These are phyloP conservation scores for Elongisporangium anandrum DNA, from an alignment of 352 stramenopile genomes.

Conservation along the genomic window DNA sequence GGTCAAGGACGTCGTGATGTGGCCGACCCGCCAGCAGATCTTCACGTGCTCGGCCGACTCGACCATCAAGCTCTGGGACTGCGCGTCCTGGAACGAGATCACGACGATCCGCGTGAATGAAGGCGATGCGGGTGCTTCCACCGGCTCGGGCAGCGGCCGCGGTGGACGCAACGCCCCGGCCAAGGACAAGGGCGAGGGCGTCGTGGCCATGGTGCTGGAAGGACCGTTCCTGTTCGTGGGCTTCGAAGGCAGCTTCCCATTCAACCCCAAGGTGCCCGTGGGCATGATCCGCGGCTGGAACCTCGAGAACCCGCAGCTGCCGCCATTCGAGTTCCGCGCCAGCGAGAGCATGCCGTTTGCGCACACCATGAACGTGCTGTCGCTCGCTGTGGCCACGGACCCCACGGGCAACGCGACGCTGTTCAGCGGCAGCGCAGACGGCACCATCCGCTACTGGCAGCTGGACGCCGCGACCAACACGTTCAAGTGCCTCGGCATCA, in stretches of 20 bases:
- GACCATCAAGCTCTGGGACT: slow-evolving; percentile 83
- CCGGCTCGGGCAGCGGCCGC: background rate
- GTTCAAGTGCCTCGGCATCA: slow-evolving; percentile 72
- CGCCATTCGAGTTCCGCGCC: slow-evolving; percentile 58
- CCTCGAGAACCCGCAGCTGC: slow-evolving; percentile 59
- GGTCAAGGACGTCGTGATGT: slow-evolving; percentile 81
- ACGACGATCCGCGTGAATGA: slow-evolving; percentile 67
- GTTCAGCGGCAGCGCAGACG: slow-evolving; percentile 72
- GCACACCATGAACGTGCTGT: slow-evolving; percentile 69
- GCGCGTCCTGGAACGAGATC: slow-evolving; percentile 71
- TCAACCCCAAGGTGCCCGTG: slow-evolving; percentile 49
- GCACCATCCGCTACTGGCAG: slow-evolving; percentile 80
- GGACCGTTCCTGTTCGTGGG: slow-evolving; percentile 78
- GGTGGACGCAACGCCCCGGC: slow-evolving; percentile 10
- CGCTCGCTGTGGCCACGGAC: slow-evolving; percentile 70
- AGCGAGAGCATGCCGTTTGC: slow-evolving; percentile 72
- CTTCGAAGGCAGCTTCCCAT: slow-evolving; percentile 64
- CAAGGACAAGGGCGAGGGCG: slow-evolving; percentile 34
- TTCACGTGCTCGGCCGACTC: slow-evolving; percentile 70
- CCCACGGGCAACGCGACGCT: slow-evolving; percentile 58
- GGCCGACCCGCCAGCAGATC: slow-evolving; percentile 62
- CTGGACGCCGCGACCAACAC: slow-evolving; percentile 57
- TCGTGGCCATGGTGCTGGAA: slow-evolving; percentile 63
- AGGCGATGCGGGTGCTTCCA: slow-evolving; percentile 4
- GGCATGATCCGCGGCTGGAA: slow-evolving; percentile 83